These are phyloP conservation scores for Aegilops umbellulata DNA, from an alignment of 176 grass and related monocot genomes.

Conservation along the genomic window DNA sequence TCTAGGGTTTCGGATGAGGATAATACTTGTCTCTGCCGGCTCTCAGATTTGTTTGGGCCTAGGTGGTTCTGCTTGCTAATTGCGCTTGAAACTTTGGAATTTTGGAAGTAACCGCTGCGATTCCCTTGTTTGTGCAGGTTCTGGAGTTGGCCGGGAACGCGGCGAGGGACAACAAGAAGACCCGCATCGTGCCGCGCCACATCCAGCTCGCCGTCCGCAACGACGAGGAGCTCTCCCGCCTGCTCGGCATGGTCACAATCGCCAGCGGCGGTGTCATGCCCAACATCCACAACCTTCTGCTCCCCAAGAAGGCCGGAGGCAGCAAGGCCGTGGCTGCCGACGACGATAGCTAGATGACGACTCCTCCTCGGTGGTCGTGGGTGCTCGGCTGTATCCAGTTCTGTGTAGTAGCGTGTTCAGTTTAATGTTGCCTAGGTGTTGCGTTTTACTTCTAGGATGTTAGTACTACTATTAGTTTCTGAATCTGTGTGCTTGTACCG, in stretches of 20 bases:
- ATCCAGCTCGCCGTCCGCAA: constrained; percentile 96
- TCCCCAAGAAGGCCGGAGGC: constrained; percentile 76
- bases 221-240: constrained; percentile 90
- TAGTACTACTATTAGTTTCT: not conserved
- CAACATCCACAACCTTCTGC: constrained; percentile 98
- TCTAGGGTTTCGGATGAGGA: not conserved
- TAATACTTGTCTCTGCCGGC: rapidly evolving
- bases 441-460: not conserved
- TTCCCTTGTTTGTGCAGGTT: constrained; percentile 30
- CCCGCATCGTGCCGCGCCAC: constrained; percentile 93
- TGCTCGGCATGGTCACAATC: constrained; percentile 92
- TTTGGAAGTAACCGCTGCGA: not conserved
- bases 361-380: not conserved
- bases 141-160: constrained; percentile 96
- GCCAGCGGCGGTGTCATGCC: constrained; percentile 98
- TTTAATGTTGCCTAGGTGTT: constrained; percentile 7
- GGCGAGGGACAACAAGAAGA: constrained; percentile 97
- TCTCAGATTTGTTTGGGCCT: rapidly evolving
- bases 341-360: constrained; percentile 50
- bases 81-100: not conserved
- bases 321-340: constrained; percentile 71
- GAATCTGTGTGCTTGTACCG: constrained; percentile 7
- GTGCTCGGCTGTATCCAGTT: not conserved
- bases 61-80: not conserved
- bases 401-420: constrained; percentile 30